phyloP scores from a whole-genome alignment of 139 green algal genomes.

The Parachlorella kessleri region DNA sequence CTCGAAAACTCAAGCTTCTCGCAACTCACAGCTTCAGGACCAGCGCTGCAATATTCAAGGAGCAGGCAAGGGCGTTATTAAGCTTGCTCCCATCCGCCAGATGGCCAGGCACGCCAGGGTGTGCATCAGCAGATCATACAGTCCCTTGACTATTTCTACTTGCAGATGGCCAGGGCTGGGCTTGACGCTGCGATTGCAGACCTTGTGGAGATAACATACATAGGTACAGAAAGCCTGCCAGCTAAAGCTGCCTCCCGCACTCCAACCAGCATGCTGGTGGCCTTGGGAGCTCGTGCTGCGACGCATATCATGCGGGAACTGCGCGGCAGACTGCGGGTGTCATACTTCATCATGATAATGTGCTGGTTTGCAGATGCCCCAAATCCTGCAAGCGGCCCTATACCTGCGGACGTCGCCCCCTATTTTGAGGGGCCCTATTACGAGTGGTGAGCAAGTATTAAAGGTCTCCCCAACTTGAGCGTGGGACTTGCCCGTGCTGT shows the following conservation, averaged over 20 bases:
- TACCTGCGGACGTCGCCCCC: slow-evolving; percentile 52
- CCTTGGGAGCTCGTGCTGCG: not conserved
- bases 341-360: not conserved
- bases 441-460: slow-evolving; percentile 14
- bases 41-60: slow-evolving; percentile 47
- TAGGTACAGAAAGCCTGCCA: slow-evolving; percentile 8
- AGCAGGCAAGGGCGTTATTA: slow-evolving; percentile 41
- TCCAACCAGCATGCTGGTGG: not conserved
- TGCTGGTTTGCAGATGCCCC: slow-evolving; percentile 41
- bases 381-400: slow-evolving; percentile 50
- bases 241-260: not conserved
- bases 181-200: slow-evolving; percentile 46
- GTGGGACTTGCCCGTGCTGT: too few relatives aligned
- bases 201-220: slow-evolving; percentile 47
- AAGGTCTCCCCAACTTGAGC: too few relatives aligned
- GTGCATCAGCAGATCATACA: too few relatives aligned
- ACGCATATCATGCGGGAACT: not conserved
- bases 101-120: too few relatives aligned
- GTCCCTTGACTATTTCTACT: too few relatives aligned
- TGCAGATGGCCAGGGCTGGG: slow-evolving; percentile 42
- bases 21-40: slow-evolving; percentile 64
- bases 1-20: slow-evolving; percentile 46
- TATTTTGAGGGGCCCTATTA: slow-evolving; percentile 43
- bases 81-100: too few relatives aligned
- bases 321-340: not conserved